Evolutionary conservation across 1,284 basidiomycete genomes (phyloP).

Genomic region (Ustilago hordei): DNA sequence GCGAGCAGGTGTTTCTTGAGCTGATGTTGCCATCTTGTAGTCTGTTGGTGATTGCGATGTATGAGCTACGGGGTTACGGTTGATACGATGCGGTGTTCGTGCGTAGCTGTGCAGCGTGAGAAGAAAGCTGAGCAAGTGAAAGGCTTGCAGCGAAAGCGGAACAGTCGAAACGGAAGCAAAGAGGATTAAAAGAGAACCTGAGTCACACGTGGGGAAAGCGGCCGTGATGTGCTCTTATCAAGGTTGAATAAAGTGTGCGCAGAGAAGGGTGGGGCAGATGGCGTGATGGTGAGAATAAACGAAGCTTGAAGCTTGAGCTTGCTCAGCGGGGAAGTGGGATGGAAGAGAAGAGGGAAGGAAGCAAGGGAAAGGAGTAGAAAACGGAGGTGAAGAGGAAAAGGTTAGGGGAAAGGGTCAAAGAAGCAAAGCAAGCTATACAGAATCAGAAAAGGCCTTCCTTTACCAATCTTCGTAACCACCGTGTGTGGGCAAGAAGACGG

Average conservation of each 20-base stretch:
- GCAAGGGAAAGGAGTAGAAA: neutral
- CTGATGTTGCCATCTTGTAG: slow-evolving; percentile 22
- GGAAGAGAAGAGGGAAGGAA: neutral
- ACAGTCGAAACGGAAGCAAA: neutral
- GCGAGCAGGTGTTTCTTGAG: slow-evolving; percentile 26
- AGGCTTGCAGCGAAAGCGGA: neutral
- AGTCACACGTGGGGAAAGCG: neutral
- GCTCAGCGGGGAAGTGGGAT: neutral
- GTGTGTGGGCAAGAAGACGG: neutral
- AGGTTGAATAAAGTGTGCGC: neutral
- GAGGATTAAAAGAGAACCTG: neutral
- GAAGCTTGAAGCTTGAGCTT: neutral
- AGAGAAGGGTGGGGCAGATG: neutral
- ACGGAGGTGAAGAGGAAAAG: neutral
- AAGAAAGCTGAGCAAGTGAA: neutral
- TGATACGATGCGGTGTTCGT: neutral
- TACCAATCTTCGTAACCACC: too few species aligned
- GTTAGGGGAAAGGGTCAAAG: neutral
- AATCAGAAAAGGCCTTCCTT: neutral
- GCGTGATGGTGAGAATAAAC: neutral
- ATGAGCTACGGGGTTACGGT: too few species aligned
- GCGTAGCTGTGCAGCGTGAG: neutral
- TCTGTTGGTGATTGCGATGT: neutral
- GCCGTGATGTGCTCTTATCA: neutral
- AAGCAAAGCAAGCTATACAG: neutral